Evolutionary conservation across 2,329 filamentous ascomycete genomes (phyloP).

Genomic region (Mollisiaceae sp.): DNA sequence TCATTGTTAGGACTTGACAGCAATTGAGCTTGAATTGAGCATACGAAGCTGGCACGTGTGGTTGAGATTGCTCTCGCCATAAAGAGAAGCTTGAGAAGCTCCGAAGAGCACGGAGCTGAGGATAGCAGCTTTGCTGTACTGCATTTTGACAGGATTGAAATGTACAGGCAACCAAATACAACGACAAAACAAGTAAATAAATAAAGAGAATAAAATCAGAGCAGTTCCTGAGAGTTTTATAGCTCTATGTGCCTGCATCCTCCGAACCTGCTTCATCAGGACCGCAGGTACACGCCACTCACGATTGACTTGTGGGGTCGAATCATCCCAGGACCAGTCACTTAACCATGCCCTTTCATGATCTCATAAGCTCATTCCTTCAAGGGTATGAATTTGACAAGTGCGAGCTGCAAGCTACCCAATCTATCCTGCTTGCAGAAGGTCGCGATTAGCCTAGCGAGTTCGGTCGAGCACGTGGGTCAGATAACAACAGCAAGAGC

Average conservation of each 20-base stretch:
- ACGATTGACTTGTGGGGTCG: slow-evolving; percentile 11
- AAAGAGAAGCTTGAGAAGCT: slow-evolving; percentile 30
- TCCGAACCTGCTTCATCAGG: slow-evolving; percentile 12
- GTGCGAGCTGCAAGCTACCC: slow-evolving; percentile 1
- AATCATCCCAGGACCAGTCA: slow-evolving; percentile 13
- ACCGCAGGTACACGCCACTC: slow-evolving; percentile 13
- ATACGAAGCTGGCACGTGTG: slow-evolving; percentile 38
- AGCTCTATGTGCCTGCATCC: slow-evolving; percentile 2
- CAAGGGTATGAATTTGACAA: neutral
- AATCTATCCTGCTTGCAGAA: slow-evolving; percentile 18
- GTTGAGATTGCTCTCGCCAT: slow-evolving; percentile 38
- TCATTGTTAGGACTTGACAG: slow-evolving; percentile 13
- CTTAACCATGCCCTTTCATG: slow-evolving; percentile 11
- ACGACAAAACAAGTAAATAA: slow-evolving; percentile 2
- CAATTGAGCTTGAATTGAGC: slow-evolving; percentile 1
- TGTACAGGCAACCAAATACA: neutral
- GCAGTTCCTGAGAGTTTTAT: slow-evolving; percentile 12
- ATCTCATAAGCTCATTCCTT: slow-evolving; percentile 8
- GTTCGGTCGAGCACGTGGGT: slow-evolving; percentile 13
- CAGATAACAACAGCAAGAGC: slow-evolving; percentile 11
- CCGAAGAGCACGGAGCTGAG: slow-evolving; percentile 12
- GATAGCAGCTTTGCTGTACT: slow-evolving; percentile 13
- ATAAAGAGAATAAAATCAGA: slow-evolving; percentile 6
- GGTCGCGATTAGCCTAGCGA: slow-evolving; percentile 8
- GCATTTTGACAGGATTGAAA: slow-evolving; percentile 14